Conservation (phyloP, 2,329 filamentous ascomycete species). For the Botrytis aclada region DNA sequence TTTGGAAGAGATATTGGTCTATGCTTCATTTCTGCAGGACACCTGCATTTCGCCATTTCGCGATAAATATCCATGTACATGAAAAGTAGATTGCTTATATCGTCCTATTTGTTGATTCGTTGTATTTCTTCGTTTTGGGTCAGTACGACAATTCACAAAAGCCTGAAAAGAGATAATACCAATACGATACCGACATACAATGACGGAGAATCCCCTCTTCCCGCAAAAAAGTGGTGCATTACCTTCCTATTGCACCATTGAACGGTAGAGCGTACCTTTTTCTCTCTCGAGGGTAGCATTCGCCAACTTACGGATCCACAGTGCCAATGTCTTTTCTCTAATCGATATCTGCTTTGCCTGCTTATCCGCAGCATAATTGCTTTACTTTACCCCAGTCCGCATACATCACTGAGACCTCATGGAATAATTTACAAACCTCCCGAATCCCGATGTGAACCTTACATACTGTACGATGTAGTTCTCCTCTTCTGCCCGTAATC, state of each 20-base stretch:
- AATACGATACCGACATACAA: neutral
- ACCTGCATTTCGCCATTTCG: conserved; percentile 17
- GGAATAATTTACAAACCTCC: neutral
- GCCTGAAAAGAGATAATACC: neutral
- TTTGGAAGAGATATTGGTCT: conserved; percentile 12
- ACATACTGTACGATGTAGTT: conserved; percentile 3
- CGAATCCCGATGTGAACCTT: conserved; percentile 6
- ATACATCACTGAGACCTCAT: neutral
- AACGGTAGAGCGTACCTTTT: conserved; percentile 17
- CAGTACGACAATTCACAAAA: neutral
- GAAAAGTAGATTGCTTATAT: neutral
- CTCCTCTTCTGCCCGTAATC: conserved; percentile 11
- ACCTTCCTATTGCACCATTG: conserved; percentile 17
- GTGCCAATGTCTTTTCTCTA: neutral
- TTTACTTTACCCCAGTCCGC: conserved; percentile 12
- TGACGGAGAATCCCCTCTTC: neutral
- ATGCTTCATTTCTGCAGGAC: conserved; percentile 19
- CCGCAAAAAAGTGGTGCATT: neutral
- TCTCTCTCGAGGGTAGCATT: conserved; percentile 9
- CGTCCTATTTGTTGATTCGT: neutral
- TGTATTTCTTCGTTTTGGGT: neutral
- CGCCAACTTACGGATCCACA: conserved; percentile 3
- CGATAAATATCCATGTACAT: conserved; percentile 19
- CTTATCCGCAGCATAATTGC: conserved; percentile 6
- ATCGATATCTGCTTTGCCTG: conserved; percentile 17